Evolutionary conservation across 345 rosid species (phyloP).

Genomic region (Citrus reticulata): DNA sequence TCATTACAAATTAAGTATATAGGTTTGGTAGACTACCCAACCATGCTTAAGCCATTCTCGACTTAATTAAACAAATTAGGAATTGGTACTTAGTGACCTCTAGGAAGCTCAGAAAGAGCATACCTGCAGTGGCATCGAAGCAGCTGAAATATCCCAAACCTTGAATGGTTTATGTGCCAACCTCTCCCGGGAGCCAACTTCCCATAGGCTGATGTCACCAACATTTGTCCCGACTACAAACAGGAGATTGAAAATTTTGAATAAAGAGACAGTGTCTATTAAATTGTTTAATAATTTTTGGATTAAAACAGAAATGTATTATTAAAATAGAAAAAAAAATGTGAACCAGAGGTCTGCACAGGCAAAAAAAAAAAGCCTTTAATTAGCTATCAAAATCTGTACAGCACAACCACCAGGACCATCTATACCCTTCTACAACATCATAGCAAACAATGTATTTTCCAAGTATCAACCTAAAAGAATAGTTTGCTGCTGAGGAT

Average conservation of each 20-base stretch:
- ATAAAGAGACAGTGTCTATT: neutral
- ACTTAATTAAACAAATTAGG: neutral
- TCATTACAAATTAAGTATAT: neutral
- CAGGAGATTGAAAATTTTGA: neutral
- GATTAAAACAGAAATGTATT: neutral
- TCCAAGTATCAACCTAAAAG: constrained; percentile 32
- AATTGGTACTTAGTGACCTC: neutral
- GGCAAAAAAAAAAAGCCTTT: neutral
- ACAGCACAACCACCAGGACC: neutral
- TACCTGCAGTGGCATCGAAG: constrained; percentile 41
- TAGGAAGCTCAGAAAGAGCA: neutral
- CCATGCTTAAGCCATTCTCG: neutral
- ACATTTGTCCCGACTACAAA: constrained; percentile 46
- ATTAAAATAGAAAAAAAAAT: neutral
- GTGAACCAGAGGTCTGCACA: neutral
- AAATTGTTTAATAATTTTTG: neutral
- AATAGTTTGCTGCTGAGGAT: constrained; percentile 45
- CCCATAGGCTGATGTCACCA: constrained; percentile 47
- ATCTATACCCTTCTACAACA: neutral
- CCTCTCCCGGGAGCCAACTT: constrained; percentile 40
- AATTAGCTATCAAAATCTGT: neutral
- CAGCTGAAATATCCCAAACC: constrained; percentile 41
- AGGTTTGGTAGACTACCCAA: neutral
- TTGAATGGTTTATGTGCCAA: constrained; percentile 37
- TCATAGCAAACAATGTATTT: neutral